Base-by-base conservation (phyloP, 306 rosid genomes). In the Arachis hypogaea region DNA sequence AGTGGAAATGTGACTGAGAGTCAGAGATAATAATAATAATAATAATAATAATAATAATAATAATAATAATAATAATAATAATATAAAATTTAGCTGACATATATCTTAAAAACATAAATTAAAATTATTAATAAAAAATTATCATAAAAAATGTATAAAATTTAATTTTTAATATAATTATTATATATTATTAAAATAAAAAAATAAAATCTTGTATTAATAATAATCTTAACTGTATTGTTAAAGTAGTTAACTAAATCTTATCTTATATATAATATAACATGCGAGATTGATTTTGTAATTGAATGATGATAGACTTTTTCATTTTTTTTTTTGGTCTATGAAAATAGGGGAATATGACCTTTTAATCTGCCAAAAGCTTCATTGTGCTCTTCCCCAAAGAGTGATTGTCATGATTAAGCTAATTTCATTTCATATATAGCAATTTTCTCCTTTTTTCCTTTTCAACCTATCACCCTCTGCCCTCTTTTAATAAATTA, bases 351-450 rank as follows among this genome's bases (percentile, higher is more conserved):
- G 14, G 59, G 12, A 16, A 57, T 8, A 30, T 28, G 29, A 7
- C 8, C 49, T 28, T 71, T 60, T 50, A 41, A 52, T 51, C 42
- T 54, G 42, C 36, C n/a, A 50, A 79, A 67, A 61, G 78, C 60
- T 73, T 65, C 9, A 51, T 41, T 28, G 18, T 79, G 41, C 54
- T 60, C 67, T 60, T 68, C 5, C 4, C 41, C 66, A 60, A 33
- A 66, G 75, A 50, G 50, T 66, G 57, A 61, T 68, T 12, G 45
- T 16, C 51, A 73, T 66, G 65, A 59, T 66, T 79, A 65, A 64
- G 64, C 61, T 71, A 38, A 71, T 72, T 57, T 58, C 9, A 46
- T 33, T 33, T 33, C 4, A 33, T 33, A 33, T 33, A 33, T 36
- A 5, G 4, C 12, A 16, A 43, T 54, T 18, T 63, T 56, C 4